A percentile compares a stretch with the other conserved stretches of the same genome.
phyloP scores from a whole-genome alignment of 345 rosid genomes.

The Corchorus capsularis region DNA sequence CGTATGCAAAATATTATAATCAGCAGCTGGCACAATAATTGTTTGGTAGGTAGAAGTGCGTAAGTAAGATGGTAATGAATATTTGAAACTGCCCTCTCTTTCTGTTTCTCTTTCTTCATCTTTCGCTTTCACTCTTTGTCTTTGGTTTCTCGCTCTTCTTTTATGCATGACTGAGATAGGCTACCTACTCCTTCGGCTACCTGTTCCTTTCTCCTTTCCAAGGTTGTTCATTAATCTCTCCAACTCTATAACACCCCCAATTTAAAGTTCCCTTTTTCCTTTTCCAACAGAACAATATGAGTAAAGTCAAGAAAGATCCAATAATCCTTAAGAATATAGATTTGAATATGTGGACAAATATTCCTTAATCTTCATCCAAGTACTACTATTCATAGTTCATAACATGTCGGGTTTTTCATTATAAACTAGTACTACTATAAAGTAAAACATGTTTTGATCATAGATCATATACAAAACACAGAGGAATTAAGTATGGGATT shows the following conservation, averaged over 20 bases:
- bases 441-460: too few species aligned
- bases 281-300: not conserved
- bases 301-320: not conserved
- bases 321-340: not conserved
- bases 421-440: too few species aligned
- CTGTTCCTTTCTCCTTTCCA: slow-evolving; percentile 1
- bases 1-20: not conserved
- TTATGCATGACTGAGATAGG: slow-evolving; percentile 28
- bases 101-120: slow-evolving; percentile 12
- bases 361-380: not conserved
- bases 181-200: slow-evolving; percentile 19
- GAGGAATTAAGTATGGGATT: not conserved
- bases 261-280: too few species aligned
- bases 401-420: not conserved
- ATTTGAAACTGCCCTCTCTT: not conserved
- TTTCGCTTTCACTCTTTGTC: not conserved
- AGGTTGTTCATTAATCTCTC: slow-evolving; percentile 15
- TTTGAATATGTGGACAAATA: not conserved
- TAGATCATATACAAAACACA: too few species aligned
- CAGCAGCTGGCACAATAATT: slow-evolving; percentile 28
- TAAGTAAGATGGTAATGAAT: not conserved
- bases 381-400: not conserved
- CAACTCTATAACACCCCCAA: not conserved
- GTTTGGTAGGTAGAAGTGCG: slow-evolving; percentile 28
- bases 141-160: not conserved